Conservation (phyloP, 1,284 basidiomycete genomes). For the Ceratobasidium sp. region DNA sequence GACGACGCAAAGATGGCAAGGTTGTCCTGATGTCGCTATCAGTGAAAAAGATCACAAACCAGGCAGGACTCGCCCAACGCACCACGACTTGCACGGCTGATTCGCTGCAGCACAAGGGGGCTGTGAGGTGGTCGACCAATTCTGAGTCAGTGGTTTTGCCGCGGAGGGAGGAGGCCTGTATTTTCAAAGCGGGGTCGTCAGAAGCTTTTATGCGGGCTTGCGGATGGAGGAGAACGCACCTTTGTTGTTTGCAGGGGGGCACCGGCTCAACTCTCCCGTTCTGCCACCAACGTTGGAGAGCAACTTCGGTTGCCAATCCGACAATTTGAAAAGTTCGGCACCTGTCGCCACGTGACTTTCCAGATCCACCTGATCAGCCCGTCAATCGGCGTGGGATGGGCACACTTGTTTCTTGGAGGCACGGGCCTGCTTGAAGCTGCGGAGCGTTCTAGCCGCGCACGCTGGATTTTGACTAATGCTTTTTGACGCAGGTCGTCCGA, state of each 20-base stretch:
- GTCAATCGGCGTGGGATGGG: conserved; percentile 26
- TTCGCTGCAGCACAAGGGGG: not conserved
- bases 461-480: not conserved
- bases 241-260: conserved; percentile 26
- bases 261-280: conserved; percentile 27
- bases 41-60: not conserved
- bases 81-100: not conserved
- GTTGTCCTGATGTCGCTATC: conserved; percentile 20
- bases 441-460: not conserved
- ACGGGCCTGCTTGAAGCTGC: not conserved
- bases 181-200: conserved; percentile 9
- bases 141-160: not conserved
- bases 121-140: not conserved
- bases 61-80: not conserved
- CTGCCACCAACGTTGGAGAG: conserved; percentile 34
- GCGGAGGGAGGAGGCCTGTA: conserved; percentile 13
- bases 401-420: not conserved
- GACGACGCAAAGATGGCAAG: conserved; percentile 10
- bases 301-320: conserved; percentile 38
- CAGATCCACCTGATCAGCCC: conserved; percentile 23
- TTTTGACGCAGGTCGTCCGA: not conserved
- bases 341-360: conserved; percentile 19
- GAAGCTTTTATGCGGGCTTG: conserved; percentile 18
- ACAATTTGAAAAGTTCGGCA: conserved; percentile 36
- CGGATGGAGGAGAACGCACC: conserved; percentile 6